Percentiles rank a stretch among this genome's conserved stretches.
These are phyloP conservation scores for Aspergillus bombycis DNA, from an alignment of 2,329 filamentous ascomycete species.

Conservation along the genomic window DNA sequence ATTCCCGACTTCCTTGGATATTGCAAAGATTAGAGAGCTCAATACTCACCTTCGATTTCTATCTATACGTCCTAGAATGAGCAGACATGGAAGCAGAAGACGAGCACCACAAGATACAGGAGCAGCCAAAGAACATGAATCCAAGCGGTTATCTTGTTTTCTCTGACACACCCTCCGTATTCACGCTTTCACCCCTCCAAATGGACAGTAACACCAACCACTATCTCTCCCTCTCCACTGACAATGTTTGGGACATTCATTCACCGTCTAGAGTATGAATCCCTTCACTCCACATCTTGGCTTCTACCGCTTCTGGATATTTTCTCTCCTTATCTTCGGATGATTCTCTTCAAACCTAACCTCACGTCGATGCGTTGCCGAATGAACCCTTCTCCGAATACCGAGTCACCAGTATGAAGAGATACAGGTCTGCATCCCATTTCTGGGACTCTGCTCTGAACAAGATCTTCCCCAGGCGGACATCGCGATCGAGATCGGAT, in stretches of 20 bases:
- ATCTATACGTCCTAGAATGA: neutral
- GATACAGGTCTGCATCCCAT: slow-evolving; percentile 19
- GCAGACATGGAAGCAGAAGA: neutral
- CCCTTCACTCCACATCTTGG: neutral
- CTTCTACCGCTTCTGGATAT: neutral
- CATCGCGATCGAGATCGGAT: slow-evolving; percentile 7
- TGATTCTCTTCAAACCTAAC: neutral
- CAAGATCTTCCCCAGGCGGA: slow-evolving; percentile 22
- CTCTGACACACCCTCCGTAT: neutral
- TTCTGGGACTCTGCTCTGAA: slow-evolving; percentile 21
- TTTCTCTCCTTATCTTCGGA: neutral
- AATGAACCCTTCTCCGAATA: neutral
- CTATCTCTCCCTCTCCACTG: neutral
- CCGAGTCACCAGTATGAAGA: slow-evolving; percentile 9
- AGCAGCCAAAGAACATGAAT: neutral
- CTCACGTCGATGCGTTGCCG: neutral
- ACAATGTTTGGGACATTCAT: neutral
- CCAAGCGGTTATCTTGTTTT: neutral
- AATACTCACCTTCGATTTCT: neutral
- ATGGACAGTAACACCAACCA: neutral
- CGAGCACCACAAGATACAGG: neutral
- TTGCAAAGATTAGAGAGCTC: neutral
- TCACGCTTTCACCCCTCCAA: neutral
- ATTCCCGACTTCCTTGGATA: neutral
- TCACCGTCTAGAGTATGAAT: neutral